Evolutionary conservation across 2,329 filamentous ascomycete genomes (phyloP).

Genomic region (Aspergillus quadrilineatus): DNA sequence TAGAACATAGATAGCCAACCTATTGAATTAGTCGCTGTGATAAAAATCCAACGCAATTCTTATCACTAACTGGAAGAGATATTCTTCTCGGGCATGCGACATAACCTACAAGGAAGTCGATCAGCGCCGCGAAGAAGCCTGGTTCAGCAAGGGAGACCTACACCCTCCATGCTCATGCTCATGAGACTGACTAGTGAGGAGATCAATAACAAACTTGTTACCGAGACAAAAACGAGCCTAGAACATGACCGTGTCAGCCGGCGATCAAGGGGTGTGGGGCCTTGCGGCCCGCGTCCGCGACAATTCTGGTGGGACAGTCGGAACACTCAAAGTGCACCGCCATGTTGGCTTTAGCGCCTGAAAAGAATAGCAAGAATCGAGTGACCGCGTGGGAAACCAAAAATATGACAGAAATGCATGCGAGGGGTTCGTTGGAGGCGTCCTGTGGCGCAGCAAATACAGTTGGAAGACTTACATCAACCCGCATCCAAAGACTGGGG

Average conservation of each 20-base stretch:
- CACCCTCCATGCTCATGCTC: slow-evolving; percentile 59
- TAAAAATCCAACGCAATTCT: background rate
- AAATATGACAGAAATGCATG: slow-evolving; percentile 41
- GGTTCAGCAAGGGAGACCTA: slow-evolving; percentile 22
- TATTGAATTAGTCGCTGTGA: slow-evolving; percentile 20
- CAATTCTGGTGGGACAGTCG: background rate
- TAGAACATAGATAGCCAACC: slow-evolving; percentile 45
- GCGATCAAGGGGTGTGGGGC: slow-evolving; percentile 13
- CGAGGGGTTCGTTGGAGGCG: slow-evolving; percentile 18
- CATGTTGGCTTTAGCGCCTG: background rate
- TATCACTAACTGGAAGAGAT: slow-evolving; percentile 55
- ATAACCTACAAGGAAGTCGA: slow-evolving; percentile 49
- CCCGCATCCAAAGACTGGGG: slow-evolving; percentile 41
- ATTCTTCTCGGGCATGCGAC: slow-evolving; percentile 61
- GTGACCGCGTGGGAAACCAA: slow-evolving; percentile 12
- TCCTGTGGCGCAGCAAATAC: slow-evolving; percentile 26
- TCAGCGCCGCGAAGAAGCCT: background rate
- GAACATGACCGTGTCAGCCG: slow-evolving; percentile 17
- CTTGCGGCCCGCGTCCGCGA: slow-evolving; percentile 11
- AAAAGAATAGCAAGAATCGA: background rate
- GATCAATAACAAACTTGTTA: slow-evolving; percentile 62
- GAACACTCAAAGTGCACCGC: slow-evolving; percentile 2
- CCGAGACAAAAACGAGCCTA: slow-evolving; percentile 58
- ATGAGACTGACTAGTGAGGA: slow-evolving; percentile 60
- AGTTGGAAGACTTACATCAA: slow-evolving; percentile 36